Base-by-base conservation (phyloP, 2,329 filamentous ascomycete genomes). In the Trichoderma sp. region DNA sequence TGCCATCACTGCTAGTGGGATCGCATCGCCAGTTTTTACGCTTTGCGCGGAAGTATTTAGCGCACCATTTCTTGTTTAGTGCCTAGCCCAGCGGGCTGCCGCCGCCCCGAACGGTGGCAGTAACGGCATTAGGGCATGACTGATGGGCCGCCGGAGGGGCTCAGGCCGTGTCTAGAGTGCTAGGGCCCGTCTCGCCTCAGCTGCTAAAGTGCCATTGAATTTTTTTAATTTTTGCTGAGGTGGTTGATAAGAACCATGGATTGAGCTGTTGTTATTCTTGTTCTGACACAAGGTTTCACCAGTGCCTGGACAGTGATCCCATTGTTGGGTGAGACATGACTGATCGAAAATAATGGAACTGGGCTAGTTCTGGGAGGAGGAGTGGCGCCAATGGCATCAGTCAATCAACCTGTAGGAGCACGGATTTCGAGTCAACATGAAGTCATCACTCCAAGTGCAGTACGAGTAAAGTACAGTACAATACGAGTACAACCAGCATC, bases 1-100 rank as follows among this genome's bases (percentile, higher is more conserved):
- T 24, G 31, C 31, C 62, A 21, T 64, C n/a, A 53, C 45, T 53
- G 62, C 62, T 64, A 64, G 62, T 38, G 62, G 62, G 62, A 65
- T 65, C 62, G 62, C 35, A 65, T 65, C 62, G 62, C 62, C 62
- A 65, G 62, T 65, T 65, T 65, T 65, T 65, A 65, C 62, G 62
- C 62, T 65, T 65, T 65, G 62, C 62, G 62, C 62, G 62, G 62
- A 27, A 65, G 33, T 27, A 18, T 41, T 41, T 65, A 27, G 62
- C 62, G 62, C 62, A 18, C 62, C 12, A 65, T 29, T 66, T 66
- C 35, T 45, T 50, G 35, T 66, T 50, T 66, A 41, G 67, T 35
- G 53, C 50, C 67, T 18, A 29, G 33, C 3, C 65, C 65, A 68
- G 65, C 65, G 67, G 67, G 50, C 67, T 59, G 33, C 67, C 33